Evolutionary conservation across 2,329 filamentous ascomycete species (phyloP).

Genomic region (Fusarium hainanense): DNA sequence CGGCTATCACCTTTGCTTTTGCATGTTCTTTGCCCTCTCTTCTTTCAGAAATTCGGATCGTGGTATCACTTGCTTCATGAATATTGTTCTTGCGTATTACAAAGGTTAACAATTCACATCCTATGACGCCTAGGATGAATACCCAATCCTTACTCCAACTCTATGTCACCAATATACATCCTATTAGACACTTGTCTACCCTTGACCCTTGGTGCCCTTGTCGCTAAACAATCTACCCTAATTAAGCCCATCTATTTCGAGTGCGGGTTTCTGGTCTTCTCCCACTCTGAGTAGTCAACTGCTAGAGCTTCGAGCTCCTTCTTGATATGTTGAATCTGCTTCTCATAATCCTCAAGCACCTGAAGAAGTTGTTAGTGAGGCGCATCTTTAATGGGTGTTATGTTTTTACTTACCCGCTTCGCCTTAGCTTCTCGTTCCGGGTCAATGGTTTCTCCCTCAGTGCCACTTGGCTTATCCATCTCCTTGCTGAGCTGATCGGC

Average conservation of each 20-base stretch:
- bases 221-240: slow-evolving; percentile 2
- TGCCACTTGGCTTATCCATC: slow-evolving; percentile 72
- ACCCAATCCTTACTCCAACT: slow-evolving; percentile 39
- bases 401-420: slow-evolving; percentile 71
- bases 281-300: slow-evolving; percentile 67
- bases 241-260: slow-evolving; percentile 47
- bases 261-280: slow-evolving; percentile 59
- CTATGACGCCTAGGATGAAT: slow-evolving; percentile 40
- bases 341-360: slow-evolving; percentile 85
- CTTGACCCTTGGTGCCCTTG: neutral
- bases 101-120: slow-evolving; percentile 32
- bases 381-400: neutral
- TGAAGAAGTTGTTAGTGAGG: slow-evolving; percentile 50
- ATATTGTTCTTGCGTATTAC: slow-evolving; percentile 26
- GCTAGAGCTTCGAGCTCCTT: slow-evolving; percentile 75
- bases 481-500: slow-evolving; percentile 79
- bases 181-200: slow-evolving; percentile 25
- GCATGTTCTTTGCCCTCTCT: neutral
- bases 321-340: slow-evolving; percentile 80
- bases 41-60: neutral
- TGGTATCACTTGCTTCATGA: slow-evolving; percentile 18
- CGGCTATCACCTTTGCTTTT: slow-evolving; percentile 13
- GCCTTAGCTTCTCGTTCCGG: slow-evolving; percentile 77
- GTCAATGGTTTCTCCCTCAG: slow-evolving; percentile 68
- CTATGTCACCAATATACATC: slow-evolving; percentile 37